These are phyloP conservation scores for Cenchrus purpureus DNA, from an alignment of 176 grass and related monocot species.

Conservation along the genomic window DNA sequence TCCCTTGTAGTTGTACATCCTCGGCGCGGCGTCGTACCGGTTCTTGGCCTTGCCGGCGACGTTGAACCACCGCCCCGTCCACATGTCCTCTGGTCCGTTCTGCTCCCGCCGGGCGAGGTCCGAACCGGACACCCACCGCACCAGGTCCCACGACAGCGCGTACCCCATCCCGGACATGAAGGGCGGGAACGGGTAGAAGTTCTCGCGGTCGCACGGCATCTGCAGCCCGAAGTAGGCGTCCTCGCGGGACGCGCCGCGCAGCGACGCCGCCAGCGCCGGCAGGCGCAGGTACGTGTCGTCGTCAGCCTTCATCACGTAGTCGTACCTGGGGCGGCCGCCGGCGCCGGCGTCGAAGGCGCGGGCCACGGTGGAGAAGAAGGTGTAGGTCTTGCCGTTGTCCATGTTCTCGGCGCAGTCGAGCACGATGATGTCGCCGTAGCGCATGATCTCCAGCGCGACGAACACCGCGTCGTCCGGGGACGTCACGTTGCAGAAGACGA, in stretches of 20 bases:
- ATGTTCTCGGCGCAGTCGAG: constrained; percentile 77
- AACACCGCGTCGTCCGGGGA: constrained; percentile 56
- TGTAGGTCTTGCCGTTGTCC: constrained; percentile 83
- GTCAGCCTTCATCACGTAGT: constrained; percentile 89
- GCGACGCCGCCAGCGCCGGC: constrained; percentile 37
- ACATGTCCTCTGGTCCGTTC: constrained; percentile 69
- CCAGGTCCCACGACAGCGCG: constrained; percentile 82
- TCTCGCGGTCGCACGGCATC: constrained; percentile 74
- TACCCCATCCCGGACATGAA: constrained; percentile 95
- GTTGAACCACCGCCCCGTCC: constrained; percentile 81
- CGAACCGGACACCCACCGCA: constrained; percentile 57
- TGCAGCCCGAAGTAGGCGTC: constrained; percentile 71
- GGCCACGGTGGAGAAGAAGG: constrained; percentile 59
- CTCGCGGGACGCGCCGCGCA: constrained; percentile 44
- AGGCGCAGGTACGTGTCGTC: constrained; percentile 81
- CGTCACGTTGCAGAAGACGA: constrained; percentile 83
- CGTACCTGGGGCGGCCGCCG: constrained; percentile 18
- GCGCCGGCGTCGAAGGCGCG: constrained; percentile 20
- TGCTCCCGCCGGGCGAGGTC: constrained; percentile 53
- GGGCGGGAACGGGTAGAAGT: constrained; percentile 74
- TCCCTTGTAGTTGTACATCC: constrained; percentile 83
- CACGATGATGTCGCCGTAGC: constrained; percentile 65
- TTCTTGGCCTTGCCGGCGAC: constrained; percentile 68
- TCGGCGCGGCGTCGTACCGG: constrained; percentile 59
- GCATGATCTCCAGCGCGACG: constrained; percentile 58